Conservation (phyloP, 164 flowering plant genomes). For the Stephania japonica region DNA sequence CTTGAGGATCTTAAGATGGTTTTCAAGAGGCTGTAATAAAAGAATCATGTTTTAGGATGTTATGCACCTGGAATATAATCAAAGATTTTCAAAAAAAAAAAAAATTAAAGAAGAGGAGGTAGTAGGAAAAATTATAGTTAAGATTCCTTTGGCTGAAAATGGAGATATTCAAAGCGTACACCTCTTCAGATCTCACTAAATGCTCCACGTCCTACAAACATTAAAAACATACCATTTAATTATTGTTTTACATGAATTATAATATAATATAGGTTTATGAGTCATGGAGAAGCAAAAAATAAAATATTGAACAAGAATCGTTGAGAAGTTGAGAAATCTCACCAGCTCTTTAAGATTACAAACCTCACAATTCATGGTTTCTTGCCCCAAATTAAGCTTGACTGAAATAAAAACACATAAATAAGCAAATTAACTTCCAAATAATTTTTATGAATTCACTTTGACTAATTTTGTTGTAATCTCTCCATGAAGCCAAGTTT, state of each 20-base stretch:
- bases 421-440: neutral
- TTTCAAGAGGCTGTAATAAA: too few species aligned
- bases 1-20: too few species aligned
- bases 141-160: too few species aligned
- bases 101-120: too few species aligned
- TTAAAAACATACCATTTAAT: neutral
- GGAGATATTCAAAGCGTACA: too few species aligned
- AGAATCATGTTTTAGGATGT: too few species aligned
- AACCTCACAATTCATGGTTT: constrained; percentile 81
- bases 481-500: neutral
- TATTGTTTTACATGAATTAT: neutral
- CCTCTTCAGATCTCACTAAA: too few species aligned
- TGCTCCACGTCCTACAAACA: constrained; percentile 44
- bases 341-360: constrained; percentile 93
- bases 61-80: too few species aligned
- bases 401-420: constrained; percentile 8
- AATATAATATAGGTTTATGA: neutral
- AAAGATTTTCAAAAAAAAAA: too few species aligned
- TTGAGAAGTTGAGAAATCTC: neutral
- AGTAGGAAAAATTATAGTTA: too few species aligned
- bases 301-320: neutral
- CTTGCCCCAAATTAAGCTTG: constrained; percentile 1
- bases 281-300: neutral
- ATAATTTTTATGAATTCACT: too few species aligned
- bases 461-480: neutral